A percentile compares a stretch with the other conserved stretches of the same genome.
Evolutionary conservation across 495 filamentous ascomycete genomes (phyloP).

Genomic region (Xylaria acuta): DNA sequence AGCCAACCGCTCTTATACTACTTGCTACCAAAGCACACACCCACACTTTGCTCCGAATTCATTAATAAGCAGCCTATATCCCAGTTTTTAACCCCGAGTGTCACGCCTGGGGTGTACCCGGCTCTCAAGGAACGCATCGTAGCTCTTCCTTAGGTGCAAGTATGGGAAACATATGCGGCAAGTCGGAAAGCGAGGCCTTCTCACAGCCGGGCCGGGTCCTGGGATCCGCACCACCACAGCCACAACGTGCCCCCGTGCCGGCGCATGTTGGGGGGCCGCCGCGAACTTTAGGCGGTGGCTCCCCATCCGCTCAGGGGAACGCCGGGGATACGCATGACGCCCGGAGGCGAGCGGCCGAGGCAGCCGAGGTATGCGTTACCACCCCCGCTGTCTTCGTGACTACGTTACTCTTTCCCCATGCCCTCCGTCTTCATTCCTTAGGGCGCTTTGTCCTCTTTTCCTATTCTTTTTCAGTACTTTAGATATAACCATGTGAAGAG

Average conservation of each 20-base stretch:
- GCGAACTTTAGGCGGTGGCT: constrained; percentile 58
- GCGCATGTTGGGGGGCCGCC: constrained; percentile 57
- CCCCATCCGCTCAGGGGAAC: constrained; percentile 23
- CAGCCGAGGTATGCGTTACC: constrained; percentile 66
- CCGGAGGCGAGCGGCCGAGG: constrained; percentile 65
- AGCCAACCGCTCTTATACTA: background rate
- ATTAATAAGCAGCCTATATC: background rate
- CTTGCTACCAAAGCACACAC: background rate
- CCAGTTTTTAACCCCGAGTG: background rate
- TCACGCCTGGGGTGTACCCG: background rate
- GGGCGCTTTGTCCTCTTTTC: background rate
- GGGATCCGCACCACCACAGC: constrained; percentile 51
- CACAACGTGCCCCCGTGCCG: constrained; percentile 46
- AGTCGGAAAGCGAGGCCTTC: constrained; percentile 65
- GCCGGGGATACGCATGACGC: constrained; percentile 54
- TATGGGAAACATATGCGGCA: constrained; percentile 81
- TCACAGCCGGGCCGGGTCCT: constrained; percentile 69
- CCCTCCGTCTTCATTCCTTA: background rate
- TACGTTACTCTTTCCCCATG: background rate
- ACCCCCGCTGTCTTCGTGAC: background rate
- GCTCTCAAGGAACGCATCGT: background rate
- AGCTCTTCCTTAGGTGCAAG: constrained; percentile 23
- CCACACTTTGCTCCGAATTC: background rate
- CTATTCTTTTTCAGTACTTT: background rate
- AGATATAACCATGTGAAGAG: background rate